These are phyloP conservation scores for Trichoderma koningii DNA, from an alignment of 2,329 filamentous ascomycete species.

Conservation along the genomic window DNA sequence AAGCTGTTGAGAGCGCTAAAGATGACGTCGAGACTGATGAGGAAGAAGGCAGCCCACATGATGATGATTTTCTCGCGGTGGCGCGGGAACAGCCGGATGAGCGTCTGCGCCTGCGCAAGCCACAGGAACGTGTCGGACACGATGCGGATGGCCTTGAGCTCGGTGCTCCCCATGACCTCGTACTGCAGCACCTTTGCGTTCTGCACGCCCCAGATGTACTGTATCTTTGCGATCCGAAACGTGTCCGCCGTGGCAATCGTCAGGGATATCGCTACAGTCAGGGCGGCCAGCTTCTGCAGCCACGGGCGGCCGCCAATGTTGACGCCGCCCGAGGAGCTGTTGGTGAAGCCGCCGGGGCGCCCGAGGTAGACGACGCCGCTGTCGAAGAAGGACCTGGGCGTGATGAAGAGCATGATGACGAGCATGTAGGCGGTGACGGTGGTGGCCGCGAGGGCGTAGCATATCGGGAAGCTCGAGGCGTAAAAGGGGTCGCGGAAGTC, in stretches of 20 bases:
- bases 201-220: constrained; percentile 78
- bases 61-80: constrained; percentile 98
- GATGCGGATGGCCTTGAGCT: constrained; percentile 86
- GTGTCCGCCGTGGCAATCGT: constrained; percentile 93
- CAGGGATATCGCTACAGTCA: constrained; percentile 78
- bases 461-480: constrained; percentile 87
- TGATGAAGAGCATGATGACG: constrained; percentile 91
- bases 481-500: constrained; percentile 87
- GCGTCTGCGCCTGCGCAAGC: constrained; percentile 94
- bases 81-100: constrained; percentile 92
- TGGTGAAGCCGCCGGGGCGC: constrained; percentile 81
- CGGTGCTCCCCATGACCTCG: constrained; percentile 78
- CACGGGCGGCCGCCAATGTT: constrained; percentile 90
- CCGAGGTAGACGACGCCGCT: constrained; percentile 81
- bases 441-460: constrained; percentile 87
- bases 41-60: constrained; percentile 95
- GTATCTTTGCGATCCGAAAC: constrained; percentile 77
- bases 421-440: constrained; percentile 91
- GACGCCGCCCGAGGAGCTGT: constrained; percentile 74
- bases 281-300: constrained; percentile 80
- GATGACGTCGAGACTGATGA: constrained; percentile 86
- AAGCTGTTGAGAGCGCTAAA: constrained; percentile 95
- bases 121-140: constrained; percentile 96
- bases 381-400: constrained; percentile 89
- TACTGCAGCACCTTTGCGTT: constrained; percentile 75